Evolutionary conservation across 139 green algal genomes (phyloP).

Genomic region (Zygnema circumcarinatum): DNA sequence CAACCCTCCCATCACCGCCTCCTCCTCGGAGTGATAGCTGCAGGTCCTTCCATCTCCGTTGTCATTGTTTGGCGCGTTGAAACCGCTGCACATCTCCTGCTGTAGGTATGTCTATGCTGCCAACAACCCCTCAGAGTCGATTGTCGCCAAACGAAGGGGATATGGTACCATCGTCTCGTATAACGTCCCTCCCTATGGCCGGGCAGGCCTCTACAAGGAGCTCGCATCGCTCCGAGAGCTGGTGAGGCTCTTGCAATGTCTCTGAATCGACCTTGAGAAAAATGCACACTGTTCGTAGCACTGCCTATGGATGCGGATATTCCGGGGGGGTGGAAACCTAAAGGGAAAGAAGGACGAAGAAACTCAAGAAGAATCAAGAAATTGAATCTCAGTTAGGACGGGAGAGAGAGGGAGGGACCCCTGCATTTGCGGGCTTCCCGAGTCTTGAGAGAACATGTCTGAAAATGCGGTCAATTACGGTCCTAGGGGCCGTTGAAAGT

Average conservation of each 20-base stretch:
- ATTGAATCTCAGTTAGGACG: no score
- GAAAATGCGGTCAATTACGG: no score
- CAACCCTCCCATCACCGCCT: background rate
- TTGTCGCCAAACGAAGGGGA: slow-evolving; percentile 93
- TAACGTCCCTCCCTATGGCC: slow-evolving; percentile 96
- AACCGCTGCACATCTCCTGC: background rate
- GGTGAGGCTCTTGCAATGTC: slow-evolving; percentile 59
- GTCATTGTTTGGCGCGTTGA: no score
- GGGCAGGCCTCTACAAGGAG: slow-evolving; percentile 96
- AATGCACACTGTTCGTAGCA: no score
- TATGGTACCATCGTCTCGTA: slow-evolving; percentile 95
- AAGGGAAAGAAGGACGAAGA: background rate
- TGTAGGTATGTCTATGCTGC: slow-evolving; percentile 84
- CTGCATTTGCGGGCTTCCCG: no score
- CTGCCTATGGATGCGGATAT: no score
- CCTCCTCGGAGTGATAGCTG: background rate
- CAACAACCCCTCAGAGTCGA: slow-evolving; percentile 94
- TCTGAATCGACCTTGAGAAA: no score
- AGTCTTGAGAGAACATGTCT: no score
- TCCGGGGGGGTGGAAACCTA: background rate
- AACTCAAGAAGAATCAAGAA: no score
- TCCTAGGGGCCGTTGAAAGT: no score
- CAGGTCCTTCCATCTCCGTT: background rate
- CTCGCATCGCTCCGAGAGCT: slow-evolving; percentile 81
- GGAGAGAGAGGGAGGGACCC: no score